Conservation (phyloP, 208 protist genomes). For the Leishmania tropica region DNA sequence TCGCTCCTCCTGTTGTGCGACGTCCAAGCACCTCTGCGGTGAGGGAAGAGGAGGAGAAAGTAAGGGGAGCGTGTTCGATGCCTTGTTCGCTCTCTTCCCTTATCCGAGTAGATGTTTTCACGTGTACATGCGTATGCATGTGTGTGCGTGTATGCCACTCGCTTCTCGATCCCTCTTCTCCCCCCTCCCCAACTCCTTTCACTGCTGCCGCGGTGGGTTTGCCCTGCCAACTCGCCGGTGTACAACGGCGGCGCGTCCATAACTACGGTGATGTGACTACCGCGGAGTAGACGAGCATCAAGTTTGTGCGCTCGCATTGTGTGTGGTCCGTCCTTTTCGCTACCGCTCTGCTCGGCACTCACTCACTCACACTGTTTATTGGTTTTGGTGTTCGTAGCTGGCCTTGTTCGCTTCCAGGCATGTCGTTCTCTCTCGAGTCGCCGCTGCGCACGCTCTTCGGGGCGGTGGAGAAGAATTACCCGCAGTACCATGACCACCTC, state of each 20-base stretch:
- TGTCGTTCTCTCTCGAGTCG: constrained; percentile 5
- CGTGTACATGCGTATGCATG: too few relatives aligned
- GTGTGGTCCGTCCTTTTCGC: not conserved
- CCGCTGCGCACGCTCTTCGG: constrained; percentile 46
- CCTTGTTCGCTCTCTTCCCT: too few relatives aligned
- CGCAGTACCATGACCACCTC: constrained; percentile 38
- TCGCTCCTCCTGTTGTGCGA: not conserved
- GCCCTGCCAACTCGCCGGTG: not conserved
- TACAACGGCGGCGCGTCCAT: not conserved
- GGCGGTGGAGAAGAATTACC: constrained; percentile 50
- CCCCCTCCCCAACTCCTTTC: not conserved
- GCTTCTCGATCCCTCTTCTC: too few relatives aligned
- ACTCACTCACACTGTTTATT: not conserved
- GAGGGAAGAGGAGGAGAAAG: too few relatives aligned
- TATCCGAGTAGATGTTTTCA: too few relatives aligned
- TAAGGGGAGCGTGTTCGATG: too few relatives aligned
- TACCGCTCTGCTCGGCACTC: not conserved
- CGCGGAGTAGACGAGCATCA: not conserved
- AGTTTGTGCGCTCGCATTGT: not conserved
- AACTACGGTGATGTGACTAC: not conserved
- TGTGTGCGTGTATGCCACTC: too few relatives aligned
- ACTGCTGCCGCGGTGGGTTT: not conserved
- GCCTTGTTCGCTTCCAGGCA: not conserved
- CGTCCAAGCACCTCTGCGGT: not conserved
- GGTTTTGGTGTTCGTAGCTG: not conserved